phyloP scores from a whole-genome alignment of 345 rosid species.

The Arabis alpina region DNA sequence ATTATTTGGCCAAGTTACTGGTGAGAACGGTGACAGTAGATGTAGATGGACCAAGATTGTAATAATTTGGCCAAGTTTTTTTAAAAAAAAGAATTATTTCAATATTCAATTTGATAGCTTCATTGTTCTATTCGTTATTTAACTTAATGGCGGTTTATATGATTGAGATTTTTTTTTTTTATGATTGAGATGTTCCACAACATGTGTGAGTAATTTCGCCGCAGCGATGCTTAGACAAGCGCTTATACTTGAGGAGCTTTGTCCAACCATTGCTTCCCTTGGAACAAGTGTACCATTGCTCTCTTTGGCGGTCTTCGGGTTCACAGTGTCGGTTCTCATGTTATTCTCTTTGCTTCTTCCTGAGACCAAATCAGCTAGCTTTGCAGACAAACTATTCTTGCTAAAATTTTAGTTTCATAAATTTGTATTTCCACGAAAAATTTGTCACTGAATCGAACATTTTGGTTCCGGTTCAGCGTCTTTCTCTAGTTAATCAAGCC shows the following conservation, averaged over 20 bases:
- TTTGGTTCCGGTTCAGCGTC: not conserved
- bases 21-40: too few relatives aligned
- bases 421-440: not conserved
- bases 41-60: too few relatives aligned
- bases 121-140: slow-evolving; percentile 28
- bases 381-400: slow-evolving; percentile 13
- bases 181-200: slow-evolving; percentile 56
- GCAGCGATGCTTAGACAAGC: slow-evolving; percentile 54
- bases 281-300: slow-evolving; percentile 31
- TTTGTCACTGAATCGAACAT: not conserved
- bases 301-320: slow-evolving; percentile 47
- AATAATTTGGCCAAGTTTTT: too few relatives aligned
- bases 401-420: slow-evolving; percentile 1
- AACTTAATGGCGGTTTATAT: slow-evolving; percentile 49
- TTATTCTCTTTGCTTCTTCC: slow-evolving; percentile 40
- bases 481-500: not conserved
- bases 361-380: slow-evolving; percentile 41
- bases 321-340: slow-evolving; percentile 34
- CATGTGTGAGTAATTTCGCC: slow-evolving; percentile 55
- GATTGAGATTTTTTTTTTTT: slow-evolving; percentile 51
- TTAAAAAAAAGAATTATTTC: too few relatives aligned
- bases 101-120: too few relatives aligned
- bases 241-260: slow-evolving; percentile 37
- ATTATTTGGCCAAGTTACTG: not conserved
- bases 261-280: slow-evolving; percentile 44